These are phyloP conservation scores for Cytospora chrysosperma DNA, from an alignment of 2,329 filamentous ascomycete genomes.

Conservation along the genomic window DNA sequence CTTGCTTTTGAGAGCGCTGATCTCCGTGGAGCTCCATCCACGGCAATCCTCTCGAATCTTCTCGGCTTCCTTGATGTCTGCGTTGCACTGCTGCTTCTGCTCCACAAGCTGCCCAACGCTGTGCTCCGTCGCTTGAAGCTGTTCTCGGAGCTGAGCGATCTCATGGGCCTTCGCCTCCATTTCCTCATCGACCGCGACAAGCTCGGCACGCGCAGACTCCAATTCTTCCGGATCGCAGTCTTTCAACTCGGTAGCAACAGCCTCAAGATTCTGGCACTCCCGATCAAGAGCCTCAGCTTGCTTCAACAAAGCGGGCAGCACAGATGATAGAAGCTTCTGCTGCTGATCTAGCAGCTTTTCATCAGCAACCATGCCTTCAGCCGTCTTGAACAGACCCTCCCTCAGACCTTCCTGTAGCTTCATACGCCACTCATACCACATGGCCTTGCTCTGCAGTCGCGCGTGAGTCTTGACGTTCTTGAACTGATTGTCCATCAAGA, in stretches of 20 bases:
- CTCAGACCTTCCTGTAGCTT: slow-evolving; percentile 80
- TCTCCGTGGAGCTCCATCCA: slow-evolving; percentile 83
- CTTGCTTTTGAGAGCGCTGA: slow-evolving; percentile 71
- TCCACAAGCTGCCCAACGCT: slow-evolving; percentile 61
- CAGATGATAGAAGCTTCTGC: slow-evolving; percentile 64
- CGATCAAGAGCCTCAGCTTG: slow-evolving; percentile 60
- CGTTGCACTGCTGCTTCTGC: slow-evolving; percentile 66
- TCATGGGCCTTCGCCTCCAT: slow-evolving; percentile 67
- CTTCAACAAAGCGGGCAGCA: slow-evolving; percentile 64
- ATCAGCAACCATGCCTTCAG: slow-evolving; percentile 74
- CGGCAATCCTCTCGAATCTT: slow-evolving; percentile 82
- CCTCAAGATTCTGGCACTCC: slow-evolving; percentile 67
- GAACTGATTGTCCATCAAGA: slow-evolving; percentile 93
- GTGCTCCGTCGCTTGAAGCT: slow-evolving; percentile 66
- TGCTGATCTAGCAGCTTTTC: slow-evolving; percentile 65
- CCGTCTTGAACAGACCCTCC: slow-evolving; percentile 73
- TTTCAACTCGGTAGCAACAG: slow-evolving; percentile 70
- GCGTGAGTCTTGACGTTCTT: slow-evolving; percentile 96
- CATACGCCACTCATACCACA: slow-evolving; percentile 98
- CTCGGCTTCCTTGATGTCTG: slow-evolving; percentile 80
- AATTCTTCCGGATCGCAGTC: slow-evolving; percentile 81
- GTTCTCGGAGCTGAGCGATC: slow-evolving; percentile 63
- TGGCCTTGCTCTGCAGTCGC: slow-evolving; percentile 84
- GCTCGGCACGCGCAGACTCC: slow-evolving; percentile 65
- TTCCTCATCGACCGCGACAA: slow-evolving; percentile 64